Evolutionary conservation across 192 early-diverging fungal genomes (phyloP).

Genomic region (Backusella parvicylindrica): DNA sequence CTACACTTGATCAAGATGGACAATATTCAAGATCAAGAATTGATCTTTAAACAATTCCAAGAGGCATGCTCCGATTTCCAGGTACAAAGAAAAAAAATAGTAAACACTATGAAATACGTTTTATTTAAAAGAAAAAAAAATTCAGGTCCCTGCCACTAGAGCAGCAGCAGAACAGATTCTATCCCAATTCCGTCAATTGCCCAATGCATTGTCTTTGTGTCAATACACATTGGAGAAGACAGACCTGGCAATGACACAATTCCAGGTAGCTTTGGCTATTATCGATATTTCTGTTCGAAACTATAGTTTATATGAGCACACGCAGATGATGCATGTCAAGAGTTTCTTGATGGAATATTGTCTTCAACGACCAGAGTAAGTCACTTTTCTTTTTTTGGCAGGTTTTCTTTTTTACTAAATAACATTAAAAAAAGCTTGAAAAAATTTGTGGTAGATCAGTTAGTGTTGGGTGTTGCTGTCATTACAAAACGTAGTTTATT

Average conservation of each 20-base stretch:
- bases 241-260: slow-evolving; percentile 48
- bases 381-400: neutral
- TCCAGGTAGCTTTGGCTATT: slow-evolving; percentile 58
- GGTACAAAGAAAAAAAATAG: slow-evolving; percentile 25
- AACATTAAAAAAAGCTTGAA: slow-evolving; percentile 30
- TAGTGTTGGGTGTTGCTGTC: slow-evolving; percentile 55
- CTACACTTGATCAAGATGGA: slow-evolving; percentile 3
- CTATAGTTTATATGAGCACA: slow-evolving; percentile 46
- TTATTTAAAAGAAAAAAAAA: neutral
- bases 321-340: slow-evolving; percentile 52
- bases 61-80: slow-evolving; percentile 54
- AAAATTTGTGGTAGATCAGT: slow-evolving; percentile 51
- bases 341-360: slow-evolving; percentile 57
- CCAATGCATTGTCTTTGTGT: slow-evolving; percentile 55
- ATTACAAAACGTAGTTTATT: slow-evolving; percentile 65
- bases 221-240: slow-evolving; percentile 63
- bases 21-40: slow-evolving; percentile 21
- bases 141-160: slow-evolving; percentile 50
- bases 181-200: slow-evolving; percentile 46
- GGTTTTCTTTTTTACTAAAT: neutral
- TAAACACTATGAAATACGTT: neutral
- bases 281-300: slow-evolving; percentile 54
- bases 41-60: slow-evolving; percentile 41
- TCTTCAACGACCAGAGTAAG: slow-evolving; percentile 46
- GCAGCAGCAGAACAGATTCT: slow-evolving; percentile 48